A percentile compares a stretch with the other conserved stretches of the same genome.
phyloP scores from a whole-genome alignment of 2,329 filamentous ascomycete genomes.

The Tolypocladium inflatum region DNA sequence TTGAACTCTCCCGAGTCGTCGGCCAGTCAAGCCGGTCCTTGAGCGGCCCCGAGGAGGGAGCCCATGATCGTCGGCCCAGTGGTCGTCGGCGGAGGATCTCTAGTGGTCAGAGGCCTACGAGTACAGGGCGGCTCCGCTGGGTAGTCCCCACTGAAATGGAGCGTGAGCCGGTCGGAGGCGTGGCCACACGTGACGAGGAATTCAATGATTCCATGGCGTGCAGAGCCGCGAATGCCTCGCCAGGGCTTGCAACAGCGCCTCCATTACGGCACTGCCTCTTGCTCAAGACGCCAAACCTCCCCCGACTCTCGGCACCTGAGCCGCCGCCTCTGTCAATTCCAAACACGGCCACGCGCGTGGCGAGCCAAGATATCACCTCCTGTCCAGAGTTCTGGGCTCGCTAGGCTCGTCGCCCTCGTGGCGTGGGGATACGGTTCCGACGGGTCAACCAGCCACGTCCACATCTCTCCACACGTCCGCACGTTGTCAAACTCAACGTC shows the following conservation, averaged over 20 bases:
- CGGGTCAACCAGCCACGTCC: background rate
- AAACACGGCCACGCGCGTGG: background rate
- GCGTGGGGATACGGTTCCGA: background rate
- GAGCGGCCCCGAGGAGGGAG: too few relatives aligned
- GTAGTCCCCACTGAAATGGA: background rate
- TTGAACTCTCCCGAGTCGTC: too few relatives aligned
- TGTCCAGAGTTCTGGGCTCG: background rate
- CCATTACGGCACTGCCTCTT: background rate
- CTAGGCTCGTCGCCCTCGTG: background rate
- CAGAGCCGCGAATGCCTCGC: background rate
- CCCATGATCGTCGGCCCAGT: background rate
- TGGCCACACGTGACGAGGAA: background rate
- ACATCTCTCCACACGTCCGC: background rate
- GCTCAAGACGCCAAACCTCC: background rate
- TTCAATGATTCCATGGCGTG: background rate
- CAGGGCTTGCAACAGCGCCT: background rate
- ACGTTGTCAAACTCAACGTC: background rate
- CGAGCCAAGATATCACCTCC: background rate
- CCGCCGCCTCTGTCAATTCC: background rate
- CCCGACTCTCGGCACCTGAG: too few relatives aligned
- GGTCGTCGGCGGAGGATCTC: too few relatives aligned
- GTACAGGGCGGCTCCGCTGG: background rate
- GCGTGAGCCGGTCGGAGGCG: background rate
- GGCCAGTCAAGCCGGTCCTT: too few relatives aligned
- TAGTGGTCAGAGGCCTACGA: background rate